phyloP scores from a whole-genome alignment of 2,329 filamentous ascomycete species.

The Paracamarosporium sp. region DNA sequence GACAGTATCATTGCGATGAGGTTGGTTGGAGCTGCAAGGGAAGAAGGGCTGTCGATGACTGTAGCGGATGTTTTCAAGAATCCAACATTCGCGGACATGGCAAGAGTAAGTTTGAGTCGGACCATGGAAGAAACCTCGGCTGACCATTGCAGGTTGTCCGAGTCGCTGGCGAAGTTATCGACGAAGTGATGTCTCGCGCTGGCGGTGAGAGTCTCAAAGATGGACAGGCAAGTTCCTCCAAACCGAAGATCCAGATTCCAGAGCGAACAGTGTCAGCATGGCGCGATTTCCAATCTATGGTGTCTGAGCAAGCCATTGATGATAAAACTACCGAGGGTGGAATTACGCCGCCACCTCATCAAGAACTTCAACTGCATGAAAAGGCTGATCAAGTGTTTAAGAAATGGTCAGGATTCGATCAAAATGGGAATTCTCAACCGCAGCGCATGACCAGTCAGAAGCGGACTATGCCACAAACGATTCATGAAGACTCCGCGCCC shows the following conservation, averaged over 20 bases:
- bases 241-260: conserved; percentile 18
- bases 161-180: conserved; percentile 42
- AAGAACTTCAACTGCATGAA: conserved; percentile 9
- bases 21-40: conserved; percentile 39
- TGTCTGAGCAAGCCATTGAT: conserved; percentile 32
- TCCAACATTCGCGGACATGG: conserved; percentile 42
- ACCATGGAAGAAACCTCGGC: neutral
- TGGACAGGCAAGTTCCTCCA: conserved; percentile 20
- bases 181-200: conserved; percentile 42
- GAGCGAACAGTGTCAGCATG: conserved; percentile 30
- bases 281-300: conserved; percentile 39
- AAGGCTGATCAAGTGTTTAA: conserved; percentile 28
- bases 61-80: conserved; percentile 45
- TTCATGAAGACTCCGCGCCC: conserved; percentile 28
- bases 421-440: conserved; percentile 15
- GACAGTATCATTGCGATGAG: conserved; percentile 45
- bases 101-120: conserved; percentile 26
- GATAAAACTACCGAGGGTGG: conserved; percentile 22
- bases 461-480: conserved; percentile 31
- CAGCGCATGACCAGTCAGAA: conserved; percentile 20
- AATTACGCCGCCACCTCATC: conserved; percentile 16
- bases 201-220: conserved; percentile 30
- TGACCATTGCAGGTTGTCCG: conserved; percentile 35
- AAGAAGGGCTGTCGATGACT: conserved; percentile 41
- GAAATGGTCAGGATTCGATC: conserved; percentile 33